These are phyloP conservation scores for Suhomyces bribrorum DNA, from an alignment of 1,139 yeast species.

Conservation along the genomic window DNA sequence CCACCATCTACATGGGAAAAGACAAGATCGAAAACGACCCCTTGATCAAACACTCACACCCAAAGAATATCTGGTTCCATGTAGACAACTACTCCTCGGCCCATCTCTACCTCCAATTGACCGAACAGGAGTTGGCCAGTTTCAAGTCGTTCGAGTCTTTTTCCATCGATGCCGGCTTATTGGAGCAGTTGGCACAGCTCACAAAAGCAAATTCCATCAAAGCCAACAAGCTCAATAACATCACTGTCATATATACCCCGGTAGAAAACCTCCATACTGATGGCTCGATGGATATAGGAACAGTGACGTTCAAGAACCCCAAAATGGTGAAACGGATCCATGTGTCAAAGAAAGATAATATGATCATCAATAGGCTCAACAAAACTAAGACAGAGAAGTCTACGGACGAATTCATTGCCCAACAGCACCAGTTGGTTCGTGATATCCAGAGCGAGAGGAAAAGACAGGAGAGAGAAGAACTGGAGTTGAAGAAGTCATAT, in stretches of 20 bases:
- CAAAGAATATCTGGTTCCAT: conserved; percentile 80
- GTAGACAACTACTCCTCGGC: conserved; percentile 81
- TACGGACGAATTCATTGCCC: conserved; percentile 53
- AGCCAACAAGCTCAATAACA: conserved; percentile 71
- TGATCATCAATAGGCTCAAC: conserved; percentile 63
- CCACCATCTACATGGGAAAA: conserved; percentile 65
- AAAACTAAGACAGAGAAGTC: conserved; percentile 56
- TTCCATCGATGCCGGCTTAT: conserved; percentile 51
- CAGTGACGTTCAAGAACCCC: conserved; percentile 68
- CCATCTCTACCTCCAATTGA: conserved; percentile 70
- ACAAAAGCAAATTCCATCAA: conserved; percentile 81
- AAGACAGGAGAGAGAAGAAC: conserved; percentile 32
- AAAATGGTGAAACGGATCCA: conserved; percentile 54
- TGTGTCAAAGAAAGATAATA: conserved; percentile 60
- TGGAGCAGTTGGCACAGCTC: conserved; percentile 68
- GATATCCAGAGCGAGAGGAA: conserved; percentile 35
- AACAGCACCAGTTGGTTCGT: conserved; percentile 41
- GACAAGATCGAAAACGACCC: conserved; percentile 78
- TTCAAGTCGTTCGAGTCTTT: conserved; percentile 32
- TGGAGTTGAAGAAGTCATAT: conserved; percentile 26
- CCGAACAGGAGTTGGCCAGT: conserved; percentile 37
- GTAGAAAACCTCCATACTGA: conserved; percentile 72
- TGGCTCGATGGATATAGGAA: conserved; percentile 81
- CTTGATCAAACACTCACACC: conserved; percentile 67
- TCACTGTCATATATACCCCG: conserved; percentile 74